Evolutionary conservation across 768 basidiomycete genomes (phyloP).

Genomic region (Mycena venus): DNA sequence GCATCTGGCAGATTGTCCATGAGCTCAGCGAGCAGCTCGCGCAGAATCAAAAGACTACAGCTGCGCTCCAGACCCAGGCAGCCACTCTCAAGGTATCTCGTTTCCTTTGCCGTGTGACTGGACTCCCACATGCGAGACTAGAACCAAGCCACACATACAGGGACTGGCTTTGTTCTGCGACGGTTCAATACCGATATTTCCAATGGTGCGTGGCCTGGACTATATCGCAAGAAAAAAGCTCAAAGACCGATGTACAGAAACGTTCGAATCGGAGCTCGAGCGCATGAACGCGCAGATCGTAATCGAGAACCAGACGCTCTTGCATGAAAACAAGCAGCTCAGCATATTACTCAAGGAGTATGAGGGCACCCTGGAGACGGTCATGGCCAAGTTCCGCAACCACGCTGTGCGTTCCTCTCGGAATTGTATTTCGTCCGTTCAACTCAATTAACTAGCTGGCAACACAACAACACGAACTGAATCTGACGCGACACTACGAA

Average conservation of each 20-base stretch:
- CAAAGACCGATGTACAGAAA: slow-evolving; percentile 71
- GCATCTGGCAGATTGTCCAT: slow-evolving; percentile 81
- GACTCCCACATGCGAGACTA: slow-evolving; percentile 47
- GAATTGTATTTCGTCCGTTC: slow-evolving; percentile 16
- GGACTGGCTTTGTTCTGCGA: slow-evolving; percentile 82
- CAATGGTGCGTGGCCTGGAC: slow-evolving; percentile 65
- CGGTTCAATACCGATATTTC: slow-evolving; percentile 91
- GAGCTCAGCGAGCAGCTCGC: slow-evolving; percentile 89
- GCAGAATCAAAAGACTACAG: slow-evolving; percentile 84
- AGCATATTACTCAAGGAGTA: slow-evolving; percentile 92
- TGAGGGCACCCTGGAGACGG: slow-evolving; percentile 92
- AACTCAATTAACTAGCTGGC: slow-evolving; percentile 70
- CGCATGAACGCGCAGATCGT: slow-evolving; percentile 89
- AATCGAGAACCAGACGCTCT: slow-evolving; percentile 92
- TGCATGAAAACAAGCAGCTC: slow-evolving; percentile 97
- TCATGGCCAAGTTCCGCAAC: slow-evolving; percentile 96
- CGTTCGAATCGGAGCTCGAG: slow-evolving; percentile 94
- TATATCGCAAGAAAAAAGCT: slow-evolving; percentile 31
- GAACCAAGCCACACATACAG: slow-evolving; percentile 81
- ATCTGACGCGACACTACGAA: slow-evolving; percentile 92
- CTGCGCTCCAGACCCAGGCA: slow-evolving; percentile 76
- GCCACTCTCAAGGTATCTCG: slow-evolving; percentile 77
- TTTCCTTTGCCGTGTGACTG: background rate
- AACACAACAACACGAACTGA: slow-evolving; percentile 92
- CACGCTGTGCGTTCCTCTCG: slow-evolving; percentile 76